These are phyloP conservation scores for Datura wrightii DNA, from an alignment of 257 asterid species.

Conservation along the genomic window DNA sequence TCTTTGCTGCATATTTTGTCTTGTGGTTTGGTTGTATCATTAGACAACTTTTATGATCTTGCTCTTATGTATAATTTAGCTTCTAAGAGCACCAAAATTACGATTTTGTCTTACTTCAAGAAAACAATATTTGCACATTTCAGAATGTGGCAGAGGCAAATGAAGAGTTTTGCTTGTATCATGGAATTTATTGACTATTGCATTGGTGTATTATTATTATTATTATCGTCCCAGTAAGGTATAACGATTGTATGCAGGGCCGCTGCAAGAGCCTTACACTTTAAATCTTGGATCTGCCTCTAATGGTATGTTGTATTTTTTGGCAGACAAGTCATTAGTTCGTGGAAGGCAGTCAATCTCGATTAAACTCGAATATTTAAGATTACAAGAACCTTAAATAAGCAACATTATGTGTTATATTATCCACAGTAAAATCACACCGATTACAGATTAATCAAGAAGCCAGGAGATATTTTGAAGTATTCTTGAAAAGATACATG, in stretches of 20 bases:
- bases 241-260: background rate
- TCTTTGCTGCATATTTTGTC: background rate
- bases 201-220: background rate
- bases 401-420: conserved; percentile 15
- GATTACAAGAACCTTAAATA: background rate
- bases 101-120: background rate
- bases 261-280: no score
- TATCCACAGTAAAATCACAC: conserved; percentile 23
- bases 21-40: background rate
- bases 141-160: background rate
- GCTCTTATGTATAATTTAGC: background rate
- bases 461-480: conserved; percentile 10
- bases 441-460: conserved; percentile 22
- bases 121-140: background rate
- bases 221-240: background rate
- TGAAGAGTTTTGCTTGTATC: background rate
- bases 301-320: background rate
- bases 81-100: background rate
- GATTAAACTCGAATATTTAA: background rate
- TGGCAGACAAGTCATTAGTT: background rate
- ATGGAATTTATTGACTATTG: background rate
- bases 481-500: background rate
- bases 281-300: background rate
- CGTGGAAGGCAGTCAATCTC: background rate
- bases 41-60: background rate